These are phyloP conservation scores for Penicillium chermesinum DNA, from an alignment of 495 filamentous ascomycete species.

Conservation along the genomic window DNA sequence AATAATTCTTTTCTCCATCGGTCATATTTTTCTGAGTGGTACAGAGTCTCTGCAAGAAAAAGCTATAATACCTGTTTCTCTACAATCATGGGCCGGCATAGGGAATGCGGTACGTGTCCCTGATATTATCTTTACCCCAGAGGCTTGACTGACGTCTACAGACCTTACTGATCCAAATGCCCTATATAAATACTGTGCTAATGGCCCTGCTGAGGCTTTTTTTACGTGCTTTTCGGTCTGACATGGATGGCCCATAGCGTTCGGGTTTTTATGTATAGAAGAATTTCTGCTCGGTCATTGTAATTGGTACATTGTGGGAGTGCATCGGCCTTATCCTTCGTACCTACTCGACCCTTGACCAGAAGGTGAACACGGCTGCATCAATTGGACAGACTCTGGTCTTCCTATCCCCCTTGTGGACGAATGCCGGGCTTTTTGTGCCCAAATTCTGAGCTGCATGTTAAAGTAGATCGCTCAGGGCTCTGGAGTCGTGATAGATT, in stretches of 20 bases:
- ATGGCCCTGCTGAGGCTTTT: constrained; percentile 19
- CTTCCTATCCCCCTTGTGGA: constrained; percentile 37
- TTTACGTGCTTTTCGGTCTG: constrained; percentile 24
- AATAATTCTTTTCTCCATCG: too few relatives aligned
- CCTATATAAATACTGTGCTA: constrained; percentile 8
- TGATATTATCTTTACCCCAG: background rate
- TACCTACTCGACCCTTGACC: constrained; percentile 6
- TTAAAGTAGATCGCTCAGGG: constrained; percentile 48
- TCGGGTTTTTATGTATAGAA: constrained; percentile 14
- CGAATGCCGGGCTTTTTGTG: constrained; percentile 62
- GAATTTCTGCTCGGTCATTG: constrained; percentile 48
- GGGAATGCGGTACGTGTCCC: constrained; percentile 6
- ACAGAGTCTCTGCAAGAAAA: too few relatives aligned
- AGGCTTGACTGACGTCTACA: constrained; percentile 4
- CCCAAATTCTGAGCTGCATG: constrained; percentile 54
- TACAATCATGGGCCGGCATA: constrained; percentile 9
- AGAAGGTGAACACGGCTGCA: constrained; percentile 3
- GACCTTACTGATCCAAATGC: constrained; percentile 7
- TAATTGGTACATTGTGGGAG: constrained; percentile 30
- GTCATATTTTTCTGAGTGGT: too few relatives aligned
- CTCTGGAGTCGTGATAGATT: too few relatives aligned
- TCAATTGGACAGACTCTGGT: constrained; percentile 19
- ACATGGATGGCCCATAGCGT: constrained; percentile 18
- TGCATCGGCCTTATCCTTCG: constrained; percentile 12
- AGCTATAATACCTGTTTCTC: too few relatives aligned